phyloP scores from a whole-genome alignment of 352 stramenopile genomes.

The Elongisporangium undulatum region DNA sequence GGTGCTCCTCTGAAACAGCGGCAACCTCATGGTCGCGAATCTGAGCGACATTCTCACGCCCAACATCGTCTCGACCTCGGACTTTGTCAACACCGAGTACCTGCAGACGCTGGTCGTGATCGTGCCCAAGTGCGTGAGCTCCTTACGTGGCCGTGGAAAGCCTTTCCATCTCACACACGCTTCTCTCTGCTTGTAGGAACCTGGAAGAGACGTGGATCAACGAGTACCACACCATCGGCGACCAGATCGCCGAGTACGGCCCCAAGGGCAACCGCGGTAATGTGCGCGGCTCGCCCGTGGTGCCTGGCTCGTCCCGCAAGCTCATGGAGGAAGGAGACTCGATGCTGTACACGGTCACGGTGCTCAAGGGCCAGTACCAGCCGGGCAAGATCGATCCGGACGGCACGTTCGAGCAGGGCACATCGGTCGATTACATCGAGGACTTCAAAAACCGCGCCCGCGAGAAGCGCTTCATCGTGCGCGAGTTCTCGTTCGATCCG shows the following conservation, averaged over 20 bases:
- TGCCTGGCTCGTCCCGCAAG: slow-evolving; percentile 90
- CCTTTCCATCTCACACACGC: neutral
- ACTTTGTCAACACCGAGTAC: slow-evolving; percentile 97
- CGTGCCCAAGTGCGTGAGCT: slow-evolving; percentile 78
- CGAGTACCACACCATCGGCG: slow-evolving; percentile 86
- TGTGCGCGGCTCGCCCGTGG: slow-evolving; percentile 93
- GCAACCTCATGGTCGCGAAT: slow-evolving; percentile 94
- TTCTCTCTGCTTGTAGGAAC: slow-evolving; percentile 22
- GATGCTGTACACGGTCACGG: slow-evolving; percentile 93
- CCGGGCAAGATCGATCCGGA: slow-evolving; percentile 81
- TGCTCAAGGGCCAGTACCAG: slow-evolving; percentile 95
- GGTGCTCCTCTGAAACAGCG: slow-evolving; percentile 26
- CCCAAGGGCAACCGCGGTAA: slow-evolving; percentile 88
- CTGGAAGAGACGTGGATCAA: slow-evolving; percentile 88
- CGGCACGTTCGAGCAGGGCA: slow-evolving; percentile 88
- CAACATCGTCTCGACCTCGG: slow-evolving; percentile 80
- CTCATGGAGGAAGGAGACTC: slow-evolving; percentile 92
- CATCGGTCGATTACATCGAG: slow-evolving; percentile 93
- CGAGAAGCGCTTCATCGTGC: slow-evolving; percentile 92
- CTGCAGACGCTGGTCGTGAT: slow-evolving; percentile 96
- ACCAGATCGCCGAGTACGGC: slow-evolving; percentile 88
- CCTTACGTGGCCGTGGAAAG: no score
- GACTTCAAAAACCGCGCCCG: slow-evolving; percentile 91
- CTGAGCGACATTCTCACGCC: slow-evolving; percentile 93
- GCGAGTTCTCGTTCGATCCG: slow-evolving; percentile 92